Evolutionary conservation across 805 yeast species (phyloP).

Genomic region (Metschnikowia henanensis): DNA sequence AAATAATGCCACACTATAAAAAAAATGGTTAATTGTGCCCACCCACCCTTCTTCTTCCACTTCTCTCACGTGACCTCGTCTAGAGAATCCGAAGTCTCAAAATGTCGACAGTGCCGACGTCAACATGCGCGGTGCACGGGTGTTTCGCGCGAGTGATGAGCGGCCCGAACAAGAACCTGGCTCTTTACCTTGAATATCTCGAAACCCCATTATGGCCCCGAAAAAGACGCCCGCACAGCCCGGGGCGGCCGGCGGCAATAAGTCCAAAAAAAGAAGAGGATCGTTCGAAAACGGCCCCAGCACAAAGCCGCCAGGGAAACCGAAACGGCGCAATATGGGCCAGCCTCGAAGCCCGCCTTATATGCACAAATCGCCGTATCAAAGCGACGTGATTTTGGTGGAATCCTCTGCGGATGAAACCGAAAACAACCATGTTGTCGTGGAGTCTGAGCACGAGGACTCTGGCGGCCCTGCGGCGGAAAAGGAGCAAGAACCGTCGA

Average conservation of each 20-base stretch:
- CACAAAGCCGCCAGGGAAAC: neutral
- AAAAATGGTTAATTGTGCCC: too few species aligned
- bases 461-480: neutral
- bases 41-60: too few species aligned
- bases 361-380: neutral
- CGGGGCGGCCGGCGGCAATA: neutral
- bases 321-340: neutral
- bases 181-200: neutral
- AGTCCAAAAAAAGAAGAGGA: neutral
- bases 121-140: constrained; percentile 3
- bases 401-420: constrained; percentile 28
- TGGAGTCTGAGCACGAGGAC: constrained; percentile 21
- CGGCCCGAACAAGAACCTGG: too few species aligned
- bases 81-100: too few species aligned
- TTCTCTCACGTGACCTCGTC: too few species aligned
- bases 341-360: neutral
- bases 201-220: neutral
- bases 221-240: neutral
- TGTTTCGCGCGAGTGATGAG: neutral
- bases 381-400: constrained; percentile 28
- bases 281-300: neutral
- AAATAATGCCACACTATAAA: too few species aligned
- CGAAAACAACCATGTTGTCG: constrained; percentile 21
- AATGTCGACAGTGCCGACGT: too few species aligned
- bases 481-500: constrained; percentile 5